Conservation (phyloP, 148 eudicot genomes). For the Amaranthus cruentus region DNA sequence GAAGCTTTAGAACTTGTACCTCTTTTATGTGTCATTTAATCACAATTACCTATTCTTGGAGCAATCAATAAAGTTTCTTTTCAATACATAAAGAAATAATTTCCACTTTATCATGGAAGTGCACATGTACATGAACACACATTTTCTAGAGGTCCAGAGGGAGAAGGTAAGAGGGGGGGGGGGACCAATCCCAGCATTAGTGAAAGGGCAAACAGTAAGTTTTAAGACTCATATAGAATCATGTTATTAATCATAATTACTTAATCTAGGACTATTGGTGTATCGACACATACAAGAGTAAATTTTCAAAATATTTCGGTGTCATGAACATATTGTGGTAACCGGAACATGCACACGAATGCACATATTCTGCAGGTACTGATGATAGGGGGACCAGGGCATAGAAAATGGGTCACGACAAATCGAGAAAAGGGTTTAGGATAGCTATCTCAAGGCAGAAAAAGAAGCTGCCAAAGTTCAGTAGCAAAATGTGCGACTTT, state of each 20-base stretch:
- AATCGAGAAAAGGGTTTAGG: constrained; percentile 2
- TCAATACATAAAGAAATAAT: no score
- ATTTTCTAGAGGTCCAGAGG: no score
- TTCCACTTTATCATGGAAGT: no score
- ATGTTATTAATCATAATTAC: neutral
- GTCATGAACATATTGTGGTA: neutral
- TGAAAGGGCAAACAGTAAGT: no score
- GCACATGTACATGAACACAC: no score
- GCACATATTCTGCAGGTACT: neutral
- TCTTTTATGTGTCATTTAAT: no score
- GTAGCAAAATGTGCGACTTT: neutral
- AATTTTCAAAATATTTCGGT: neutral
- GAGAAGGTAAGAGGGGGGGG: no score
- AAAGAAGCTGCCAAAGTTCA: constrained; percentile 7
- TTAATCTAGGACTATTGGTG: neutral
- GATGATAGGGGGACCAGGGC: neutral
- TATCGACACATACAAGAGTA: neutral
- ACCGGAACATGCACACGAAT: neutral
- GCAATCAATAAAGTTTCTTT: no score
- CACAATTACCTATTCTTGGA: no score
- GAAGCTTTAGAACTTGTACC: no score
- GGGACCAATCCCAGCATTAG: no score
- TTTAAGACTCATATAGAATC: no score
- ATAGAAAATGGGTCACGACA: constrained; percentile 2
- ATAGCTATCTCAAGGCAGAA: neutral